Evolutionary conservation across 441 rosid species (phyloP).

Genomic region (Erysimum pusillum): DNA sequence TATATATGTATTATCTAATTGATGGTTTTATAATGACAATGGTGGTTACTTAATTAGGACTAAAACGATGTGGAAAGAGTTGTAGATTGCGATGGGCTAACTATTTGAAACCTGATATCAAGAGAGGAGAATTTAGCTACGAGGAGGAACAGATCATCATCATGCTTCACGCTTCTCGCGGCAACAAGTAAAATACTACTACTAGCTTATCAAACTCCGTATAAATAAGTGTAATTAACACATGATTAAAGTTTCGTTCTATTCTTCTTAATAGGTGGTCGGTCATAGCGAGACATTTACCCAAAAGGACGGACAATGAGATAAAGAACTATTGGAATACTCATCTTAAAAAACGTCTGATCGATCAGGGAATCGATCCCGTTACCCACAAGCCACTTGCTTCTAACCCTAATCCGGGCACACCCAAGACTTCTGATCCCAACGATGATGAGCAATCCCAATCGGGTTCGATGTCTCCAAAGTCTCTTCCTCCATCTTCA

Average conservation of each 20-base stretch:
- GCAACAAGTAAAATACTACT: conserved; percentile 51
- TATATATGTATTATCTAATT: background rate
- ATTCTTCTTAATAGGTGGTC: conserved; percentile 69
- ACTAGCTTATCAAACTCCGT: conserved; percentile 1
- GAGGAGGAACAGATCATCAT: conserved; percentile 62
- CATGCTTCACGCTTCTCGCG: conserved; percentile 61
- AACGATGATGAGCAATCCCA: conserved; percentile 32
- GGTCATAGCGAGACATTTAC: conserved; percentile 73
- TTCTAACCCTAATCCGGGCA: conserved; percentile 2
- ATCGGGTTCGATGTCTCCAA: conserved; percentile 27
- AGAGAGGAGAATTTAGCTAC: conserved; percentile 59
- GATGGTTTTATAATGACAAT: background rate
- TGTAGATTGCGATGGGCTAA: conserved; percentile 61
- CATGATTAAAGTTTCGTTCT: conserved; percentile 12
- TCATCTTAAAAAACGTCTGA: conserved; percentile 68
- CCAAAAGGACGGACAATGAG: conserved; percentile 86
- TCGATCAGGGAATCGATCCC: conserved; percentile 81
- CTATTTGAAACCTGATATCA: conserved; percentile 57
- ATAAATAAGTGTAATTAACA: background rate
- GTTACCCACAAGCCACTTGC: conserved; percentile 60
- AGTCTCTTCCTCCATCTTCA: conserved; percentile 19
- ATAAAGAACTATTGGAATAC: conserved; percentile 89
- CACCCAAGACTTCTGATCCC: conserved; percentile 11
- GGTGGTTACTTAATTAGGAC: conserved; percentile 40
- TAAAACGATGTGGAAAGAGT: conserved; percentile 62